Conservation (phyloP, 2,329 filamentous ascomycete species). For the Sarocladiaceae sp. region DNA sequence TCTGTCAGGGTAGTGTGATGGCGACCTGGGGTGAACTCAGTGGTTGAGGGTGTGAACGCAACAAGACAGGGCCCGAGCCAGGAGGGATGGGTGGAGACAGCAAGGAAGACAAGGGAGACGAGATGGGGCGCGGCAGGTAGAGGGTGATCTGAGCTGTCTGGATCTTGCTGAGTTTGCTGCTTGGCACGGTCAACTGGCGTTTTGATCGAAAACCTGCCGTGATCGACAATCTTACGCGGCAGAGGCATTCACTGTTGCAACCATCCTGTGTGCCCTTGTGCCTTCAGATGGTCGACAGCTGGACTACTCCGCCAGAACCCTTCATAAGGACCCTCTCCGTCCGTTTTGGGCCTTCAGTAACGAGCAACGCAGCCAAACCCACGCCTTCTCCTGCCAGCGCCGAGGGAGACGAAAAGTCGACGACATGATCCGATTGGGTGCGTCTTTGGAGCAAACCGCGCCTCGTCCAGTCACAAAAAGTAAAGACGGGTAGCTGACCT, state of each 20-base stretch:
- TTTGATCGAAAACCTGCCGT: background rate
- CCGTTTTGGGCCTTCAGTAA: too few species aligned
- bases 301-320: too few species aligned
- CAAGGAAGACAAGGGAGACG: background rate
- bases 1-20: constrained; percentile 3
- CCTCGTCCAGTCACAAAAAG: too few species aligned
- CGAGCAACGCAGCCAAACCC: too few species aligned
- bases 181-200: background rate
- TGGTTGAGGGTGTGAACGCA: too few species aligned
- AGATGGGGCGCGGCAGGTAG: background rate
- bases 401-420: too few species aligned
- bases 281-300: too few species aligned
- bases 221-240: constrained; percentile 7
- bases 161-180: background rate
- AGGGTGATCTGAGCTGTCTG: background rate
- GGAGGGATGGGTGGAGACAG: background rate
- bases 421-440: too few species aligned
- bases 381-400: too few species aligned
- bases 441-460: too few species aligned
- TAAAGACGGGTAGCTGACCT: constrained; percentile 4
- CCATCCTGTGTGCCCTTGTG: background rate
- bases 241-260: background rate
- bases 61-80: too few species aligned
- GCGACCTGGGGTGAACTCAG: background rate
- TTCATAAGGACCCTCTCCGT: too few species aligned